These are phyloP conservation scores for Albizia julibrissin DNA, from an alignment of 306 rosid genomes.

Conservation along the genomic window DNA sequence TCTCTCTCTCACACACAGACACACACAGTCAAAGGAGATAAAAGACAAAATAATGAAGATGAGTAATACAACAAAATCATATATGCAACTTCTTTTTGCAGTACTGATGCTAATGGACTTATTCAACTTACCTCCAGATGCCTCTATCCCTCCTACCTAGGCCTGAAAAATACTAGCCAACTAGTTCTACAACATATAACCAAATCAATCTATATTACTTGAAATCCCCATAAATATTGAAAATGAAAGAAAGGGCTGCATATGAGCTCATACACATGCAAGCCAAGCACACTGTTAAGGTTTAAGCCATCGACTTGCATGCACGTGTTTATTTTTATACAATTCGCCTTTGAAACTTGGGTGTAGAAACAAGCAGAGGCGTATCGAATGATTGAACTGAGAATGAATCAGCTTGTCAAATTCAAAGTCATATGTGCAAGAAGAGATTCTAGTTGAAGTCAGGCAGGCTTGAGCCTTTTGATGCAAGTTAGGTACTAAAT, in stretches of 20 bases:
- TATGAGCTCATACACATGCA: conserved; percentile 4
- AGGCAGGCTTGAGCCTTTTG: neutral
- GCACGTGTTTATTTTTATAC: conserved; percentile 11
- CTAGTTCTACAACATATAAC: conserved; percentile 17
- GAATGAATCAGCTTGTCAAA: neutral
- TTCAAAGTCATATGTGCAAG: conserved; percentile 7
- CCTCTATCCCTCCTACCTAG: neutral
- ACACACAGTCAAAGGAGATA: too few species aligned
- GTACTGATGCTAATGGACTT: too few species aligned
- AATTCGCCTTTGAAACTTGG: neutral
- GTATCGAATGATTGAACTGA: neutral
- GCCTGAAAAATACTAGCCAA: neutral
- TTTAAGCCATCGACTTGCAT: conserved; percentile 9
- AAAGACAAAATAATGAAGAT: too few species aligned
- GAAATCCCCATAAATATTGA: neutral
- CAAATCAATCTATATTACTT: conserved; percentile 1
- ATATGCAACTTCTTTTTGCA: neutral
- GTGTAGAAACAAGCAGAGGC: neutral
- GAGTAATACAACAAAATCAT: too few species aligned
- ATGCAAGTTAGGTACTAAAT: conserved; percentile 19
- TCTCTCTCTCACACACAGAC: too few species aligned
- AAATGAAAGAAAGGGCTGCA: neutral
- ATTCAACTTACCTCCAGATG: neutral
- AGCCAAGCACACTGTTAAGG: neutral
- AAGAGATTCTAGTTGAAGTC: conserved; percentile 10